phyloP scores from a whole-genome alignment of 352 stramenopile genomes.

The Phytopythium ostracodes region DNA sequence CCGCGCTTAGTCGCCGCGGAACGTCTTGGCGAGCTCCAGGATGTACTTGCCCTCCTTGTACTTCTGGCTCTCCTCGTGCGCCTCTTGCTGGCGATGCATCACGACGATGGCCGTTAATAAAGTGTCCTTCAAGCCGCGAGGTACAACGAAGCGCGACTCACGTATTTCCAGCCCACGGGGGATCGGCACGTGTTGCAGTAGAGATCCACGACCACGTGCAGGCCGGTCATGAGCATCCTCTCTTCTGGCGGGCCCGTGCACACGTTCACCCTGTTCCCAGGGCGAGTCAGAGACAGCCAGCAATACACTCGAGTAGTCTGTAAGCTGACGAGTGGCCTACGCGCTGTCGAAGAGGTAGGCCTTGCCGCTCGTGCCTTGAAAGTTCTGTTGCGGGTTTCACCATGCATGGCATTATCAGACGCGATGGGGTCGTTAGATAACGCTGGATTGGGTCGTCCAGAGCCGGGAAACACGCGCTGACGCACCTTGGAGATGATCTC shows the following conservation, averaged over 20 bases:
- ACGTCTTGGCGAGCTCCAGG: conserved; percentile 92
- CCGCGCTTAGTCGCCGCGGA: conserved; percentile 17
- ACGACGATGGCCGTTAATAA: not conserved
- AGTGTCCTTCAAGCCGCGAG: too few species aligned
- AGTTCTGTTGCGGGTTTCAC: conserved; percentile 42
- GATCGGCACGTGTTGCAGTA: conserved; percentile 91
- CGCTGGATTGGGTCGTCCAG: not conserved
- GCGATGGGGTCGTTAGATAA: not conserved
- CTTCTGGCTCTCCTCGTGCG: conserved; percentile 91
- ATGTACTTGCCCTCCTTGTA: conserved; percentile 98
- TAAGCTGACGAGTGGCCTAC: conserved; percentile 21
- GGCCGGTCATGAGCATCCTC: conserved; percentile 91
- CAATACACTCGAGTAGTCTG: too few species aligned
- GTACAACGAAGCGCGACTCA: too few species aligned
- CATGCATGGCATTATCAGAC: not conserved
- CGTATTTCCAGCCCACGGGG: conserved; percentile 94
- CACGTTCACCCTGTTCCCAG: conserved; percentile 78
- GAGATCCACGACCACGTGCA: conserved; percentile 93
- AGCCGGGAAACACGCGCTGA: conserved; percentile 3
- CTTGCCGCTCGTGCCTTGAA: conserved; percentile 80
- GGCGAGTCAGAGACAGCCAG: not conserved
- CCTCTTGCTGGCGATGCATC: conserved; percentile 57
- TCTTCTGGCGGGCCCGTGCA: conserved; percentile 84
- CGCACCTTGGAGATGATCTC: conserved; percentile 94
- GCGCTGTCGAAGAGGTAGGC: conserved; percentile 92